Evolutionary conservation across 306 rosid species (phyloP).

Genomic region (Herpetospermum pedunculosum): DNA sequence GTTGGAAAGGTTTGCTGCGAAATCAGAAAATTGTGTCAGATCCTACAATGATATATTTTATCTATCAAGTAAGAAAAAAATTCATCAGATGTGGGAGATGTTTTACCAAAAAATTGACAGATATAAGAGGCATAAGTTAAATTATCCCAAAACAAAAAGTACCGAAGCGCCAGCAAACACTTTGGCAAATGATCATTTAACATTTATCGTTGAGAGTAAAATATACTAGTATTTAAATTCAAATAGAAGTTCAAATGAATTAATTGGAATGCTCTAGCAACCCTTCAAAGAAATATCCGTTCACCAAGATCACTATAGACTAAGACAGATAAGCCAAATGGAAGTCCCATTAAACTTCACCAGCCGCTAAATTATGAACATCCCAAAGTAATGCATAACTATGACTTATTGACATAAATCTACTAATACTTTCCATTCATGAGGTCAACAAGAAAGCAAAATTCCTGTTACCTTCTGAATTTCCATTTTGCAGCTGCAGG

Average conservation of each 20-base stretch:
- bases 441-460: neutral
- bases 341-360: neutral
- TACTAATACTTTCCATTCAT: neutral
- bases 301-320: neutral
- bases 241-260: neutral
- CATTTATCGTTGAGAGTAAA: neutral
- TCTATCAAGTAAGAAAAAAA: neutral
- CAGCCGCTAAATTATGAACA: neutral
- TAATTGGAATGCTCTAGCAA: neutral
- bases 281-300: neutral
- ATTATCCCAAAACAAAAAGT: too few relatives aligned
- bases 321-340: neutral
- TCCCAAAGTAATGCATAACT: neutral
- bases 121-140: neutral
- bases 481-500: slow-evolving; percentile 99
- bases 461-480: slow-evolving; percentile 48
- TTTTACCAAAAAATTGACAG: neutral
- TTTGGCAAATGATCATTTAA: neutral
- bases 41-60: neutral
- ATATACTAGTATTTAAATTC: neutral
- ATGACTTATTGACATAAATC: neutral
- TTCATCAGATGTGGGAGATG: neutral
- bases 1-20: slow-evolving; percentile 80
- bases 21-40: slow-evolving; percentile 26
- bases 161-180: neutral